phyloP scores from a whole-genome alignment of 1,284 basidiomycete genomes.

The Marasmius fiardii region DNA sequence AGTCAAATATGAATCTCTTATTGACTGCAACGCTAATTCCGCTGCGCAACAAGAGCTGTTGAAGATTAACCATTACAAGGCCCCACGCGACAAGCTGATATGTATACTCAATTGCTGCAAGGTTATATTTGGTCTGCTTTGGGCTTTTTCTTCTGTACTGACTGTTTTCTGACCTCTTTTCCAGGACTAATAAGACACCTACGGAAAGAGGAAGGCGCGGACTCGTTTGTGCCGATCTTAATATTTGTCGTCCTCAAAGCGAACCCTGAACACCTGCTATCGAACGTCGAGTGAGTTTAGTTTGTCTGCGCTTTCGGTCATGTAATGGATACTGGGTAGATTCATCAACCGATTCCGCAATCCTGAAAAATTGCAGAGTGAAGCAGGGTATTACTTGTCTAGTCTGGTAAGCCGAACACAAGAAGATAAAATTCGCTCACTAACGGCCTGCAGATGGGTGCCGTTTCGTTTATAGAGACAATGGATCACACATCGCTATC shows the following conservation, averaged over 20 bases:
- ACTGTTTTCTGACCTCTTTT: neutral
- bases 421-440: neutral
- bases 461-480: constrained; percentile 93
- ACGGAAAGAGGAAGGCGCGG: constrained; percentile 76
- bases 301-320: neutral
- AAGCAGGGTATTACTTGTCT: constrained; percentile 96
- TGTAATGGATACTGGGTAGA: constrained; percentile 36
- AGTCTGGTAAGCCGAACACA: constrained; percentile 64
- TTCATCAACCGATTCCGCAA: constrained; percentile 96
- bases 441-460: constrained; percentile 63
- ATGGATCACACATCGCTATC: constrained; percentile 95
- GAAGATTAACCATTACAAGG: constrained; percentile 99
- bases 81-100: constrained; percentile 96
- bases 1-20: constrained; percentile 6
- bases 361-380: constrained; percentile 86
- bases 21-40: neutral
- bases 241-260: constrained; percentile 94
- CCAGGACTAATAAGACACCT: constrained; percentile 88
- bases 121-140: constrained; percentile 89
- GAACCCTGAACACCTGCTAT: constrained; percentile 90
- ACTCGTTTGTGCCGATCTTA: constrained; percentile 92
- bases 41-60: constrained; percentile 64
- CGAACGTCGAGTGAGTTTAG: constrained; percentile 84
- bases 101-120: constrained; percentile 99
- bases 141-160: constrained; percentile 10